A percentile compares a stretch with the other conserved stretches of the same genome.
Conservation (phyloP, 257 asterid genomes). For the Galeopsis tetrahit region DNA sequence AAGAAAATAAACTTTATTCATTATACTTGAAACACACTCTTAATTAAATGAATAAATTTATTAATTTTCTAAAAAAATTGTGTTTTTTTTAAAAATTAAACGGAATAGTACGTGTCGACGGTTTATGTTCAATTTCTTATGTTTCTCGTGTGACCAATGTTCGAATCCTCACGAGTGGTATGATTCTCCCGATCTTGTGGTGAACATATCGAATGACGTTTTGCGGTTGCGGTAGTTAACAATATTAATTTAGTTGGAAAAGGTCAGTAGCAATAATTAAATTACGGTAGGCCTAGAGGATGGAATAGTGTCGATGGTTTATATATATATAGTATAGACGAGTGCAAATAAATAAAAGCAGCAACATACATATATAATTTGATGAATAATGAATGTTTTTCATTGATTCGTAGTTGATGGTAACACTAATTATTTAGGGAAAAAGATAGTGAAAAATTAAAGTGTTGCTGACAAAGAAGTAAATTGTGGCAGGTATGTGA, state of each 20-base stretch:
- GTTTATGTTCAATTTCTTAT: too few species aligned
- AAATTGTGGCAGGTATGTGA: slow-evolving; percentile 38
- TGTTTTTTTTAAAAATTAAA: too few species aligned
- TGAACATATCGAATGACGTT: too few species aligned
- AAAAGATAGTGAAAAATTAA: slow-evolving; percentile 19
- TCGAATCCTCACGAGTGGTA: too few species aligned
- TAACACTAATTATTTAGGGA: slow-evolving; percentile 23
- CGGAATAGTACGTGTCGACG: too few species aligned
- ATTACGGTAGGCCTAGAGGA: slow-evolving; percentile 3
- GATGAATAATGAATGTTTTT: slow-evolving; percentile 23
- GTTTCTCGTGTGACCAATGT: too few species aligned
- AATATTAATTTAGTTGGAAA: slow-evolving; percentile 29
- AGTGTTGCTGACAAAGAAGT: slow-evolving; percentile 24
- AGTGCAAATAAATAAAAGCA: slow-evolving; percentile 25
- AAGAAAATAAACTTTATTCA: too few species aligned
- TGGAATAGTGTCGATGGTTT: slow-evolving; percentile 7
- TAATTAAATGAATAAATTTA: too few species aligned
- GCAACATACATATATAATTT: slow-evolving; percentile 23
- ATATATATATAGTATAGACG: slow-evolving; percentile 35
- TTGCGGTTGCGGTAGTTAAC: too few species aligned
- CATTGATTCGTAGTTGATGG: not conserved
- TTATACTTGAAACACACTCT: too few species aligned
- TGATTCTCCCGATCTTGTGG: too few species aligned
- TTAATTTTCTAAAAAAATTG: too few species aligned
- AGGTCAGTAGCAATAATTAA: slow-evolving; percentile 18